A percentile compares a stretch with the other conserved stretches of the same genome.
Conservation (phyloP, 2,329 filamentous ascomycete species). For the Colletotrichum sp. region DNA sequence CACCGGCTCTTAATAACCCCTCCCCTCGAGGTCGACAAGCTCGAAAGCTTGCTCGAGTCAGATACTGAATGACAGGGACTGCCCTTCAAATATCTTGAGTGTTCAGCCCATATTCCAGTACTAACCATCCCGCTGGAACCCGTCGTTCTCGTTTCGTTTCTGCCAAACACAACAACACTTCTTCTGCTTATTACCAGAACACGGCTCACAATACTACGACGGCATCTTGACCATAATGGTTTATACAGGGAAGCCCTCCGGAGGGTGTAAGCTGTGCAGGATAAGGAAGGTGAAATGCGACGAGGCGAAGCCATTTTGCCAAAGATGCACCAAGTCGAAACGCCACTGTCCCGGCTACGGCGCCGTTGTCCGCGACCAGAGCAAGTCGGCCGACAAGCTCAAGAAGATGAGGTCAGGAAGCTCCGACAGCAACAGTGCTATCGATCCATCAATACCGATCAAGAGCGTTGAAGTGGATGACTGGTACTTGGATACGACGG, state of each 20-base stretch:
- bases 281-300: slow-evolving; percentile 63
- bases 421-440: not conserved
- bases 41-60: slow-evolving; percentile 6
- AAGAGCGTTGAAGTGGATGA: not conserved
- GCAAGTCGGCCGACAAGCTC: slow-evolving; percentile 21
- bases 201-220: not conserved
- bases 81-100: not conserved
- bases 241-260: slow-evolving; percentile 27
- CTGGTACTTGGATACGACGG: not conserved
- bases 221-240: slow-evolving; percentile 19
- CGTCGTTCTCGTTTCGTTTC: not conserved
- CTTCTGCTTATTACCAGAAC: not conserved
- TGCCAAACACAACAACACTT: not conserved
- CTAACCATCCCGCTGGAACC: not conserved
- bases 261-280: slow-evolving; percentile 38
- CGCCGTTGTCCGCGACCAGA: slow-evolving; percentile 26
- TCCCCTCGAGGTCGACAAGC: not conserved
- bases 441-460: not conserved
- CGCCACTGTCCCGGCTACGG: slow-evolving; percentile 27
- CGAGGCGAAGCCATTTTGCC: slow-evolving; percentile 57
- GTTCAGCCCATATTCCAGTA: not conserved
- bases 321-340: slow-evolving; percentile 50
- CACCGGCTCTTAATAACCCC: not conserved
- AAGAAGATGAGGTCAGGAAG: not conserved
- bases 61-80: not conserved